Conservation (phyloP, 2,329 filamentous ascomycete genomes). For the Fusarium sp. region DNA sequence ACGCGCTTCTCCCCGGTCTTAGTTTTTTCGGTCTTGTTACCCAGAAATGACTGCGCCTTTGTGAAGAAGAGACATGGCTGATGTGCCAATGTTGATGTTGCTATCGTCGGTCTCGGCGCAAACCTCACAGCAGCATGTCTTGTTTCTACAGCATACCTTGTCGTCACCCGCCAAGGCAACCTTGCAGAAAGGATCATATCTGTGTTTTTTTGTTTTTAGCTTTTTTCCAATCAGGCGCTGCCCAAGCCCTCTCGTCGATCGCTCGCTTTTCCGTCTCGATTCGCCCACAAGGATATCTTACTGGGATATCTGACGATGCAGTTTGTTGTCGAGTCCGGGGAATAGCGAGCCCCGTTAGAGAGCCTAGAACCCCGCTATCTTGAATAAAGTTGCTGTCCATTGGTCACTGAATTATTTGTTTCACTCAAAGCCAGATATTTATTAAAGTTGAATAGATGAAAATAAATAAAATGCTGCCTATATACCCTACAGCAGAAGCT, state of each 20-base stretch:
- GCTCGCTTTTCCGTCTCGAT: background rate
- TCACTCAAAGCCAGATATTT: too few species aligned
- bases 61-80: slow-evolving; percentile 36
- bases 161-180: slow-evolving; percentile 24
- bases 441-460: too few species aligned
- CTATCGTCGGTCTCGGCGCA: slow-evolving; percentile 8
- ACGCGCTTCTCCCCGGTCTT: slow-evolving; percentile 10
- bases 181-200: slow-evolving; percentile 30
- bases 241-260: slow-evolving; percentile 20
- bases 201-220: too few species aligned
- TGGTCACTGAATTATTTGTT: background rate
- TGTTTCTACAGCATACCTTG: slow-evolving; percentile 13
- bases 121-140: slow-evolving; percentile 17
- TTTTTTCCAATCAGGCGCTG: slow-evolving; percentile 5
- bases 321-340: slow-evolving; percentile 7
- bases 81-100: background rate
- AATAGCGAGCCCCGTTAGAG: slow-evolving; percentile 19
- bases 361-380: slow-evolving; percentile 16
- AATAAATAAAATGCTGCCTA: too few species aligned
- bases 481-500: too few species aligned
- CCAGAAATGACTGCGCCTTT: slow-evolving; percentile 33
- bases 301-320: background rate
- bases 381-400: slow-evolving; percentile 5
- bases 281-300: background rate
- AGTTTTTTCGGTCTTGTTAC: slow-evolving; percentile 29